Evolutionary conservation across 495 filamentous ascomycete genomes (phyloP).

Genomic region (Hypoxylon fuscum): DNA sequence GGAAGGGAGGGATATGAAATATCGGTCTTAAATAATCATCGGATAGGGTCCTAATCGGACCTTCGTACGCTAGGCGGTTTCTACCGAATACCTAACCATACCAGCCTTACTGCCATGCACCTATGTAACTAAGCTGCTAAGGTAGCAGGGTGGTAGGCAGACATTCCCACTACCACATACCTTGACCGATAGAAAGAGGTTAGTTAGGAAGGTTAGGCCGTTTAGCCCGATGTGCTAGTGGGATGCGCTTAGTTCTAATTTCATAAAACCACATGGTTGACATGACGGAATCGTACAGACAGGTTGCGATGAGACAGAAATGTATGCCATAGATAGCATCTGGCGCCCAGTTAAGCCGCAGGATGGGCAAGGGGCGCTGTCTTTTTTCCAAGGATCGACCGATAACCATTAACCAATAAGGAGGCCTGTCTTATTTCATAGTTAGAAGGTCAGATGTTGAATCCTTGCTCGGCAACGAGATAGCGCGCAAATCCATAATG

Average conservation of each 20-base stretch:
- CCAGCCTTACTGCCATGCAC: too few relatives aligned
- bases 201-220: too few relatives aligned
- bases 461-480: conserved; percentile 28
- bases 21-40: conserved; percentile 8
- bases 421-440: conserved; percentile 14
- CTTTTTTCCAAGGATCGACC: conserved; percentile 32
- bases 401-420: conserved; percentile 35
- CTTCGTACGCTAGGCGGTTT: too few relatives aligned
- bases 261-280: conserved; percentile 35
- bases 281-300: conserved; percentile 26
- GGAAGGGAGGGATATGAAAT: background rate
- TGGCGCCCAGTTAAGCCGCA: conserved; percentile 28
- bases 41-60: background rate
- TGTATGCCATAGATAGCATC: conserved; percentile 29
- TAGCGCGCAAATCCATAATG: conserved; percentile 22
- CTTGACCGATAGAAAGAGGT: too few relatives aligned
- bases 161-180: too few relatives aligned
- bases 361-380: conserved; percentile 21
- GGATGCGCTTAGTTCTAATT: too few relatives aligned
- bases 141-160: too few relatives aligned
- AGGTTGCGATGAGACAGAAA: conserved; percentile 22
- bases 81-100: too few relatives aligned
- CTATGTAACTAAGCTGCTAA: too few relatives aligned
- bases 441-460: conserved; percentile 26
- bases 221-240: too few relatives aligned